These are phyloP conservation scores for Talaromyces funiculosus DNA, from an alignment of 2,329 filamentous ascomycete genomes.

Conservation along the genomic window DNA sequence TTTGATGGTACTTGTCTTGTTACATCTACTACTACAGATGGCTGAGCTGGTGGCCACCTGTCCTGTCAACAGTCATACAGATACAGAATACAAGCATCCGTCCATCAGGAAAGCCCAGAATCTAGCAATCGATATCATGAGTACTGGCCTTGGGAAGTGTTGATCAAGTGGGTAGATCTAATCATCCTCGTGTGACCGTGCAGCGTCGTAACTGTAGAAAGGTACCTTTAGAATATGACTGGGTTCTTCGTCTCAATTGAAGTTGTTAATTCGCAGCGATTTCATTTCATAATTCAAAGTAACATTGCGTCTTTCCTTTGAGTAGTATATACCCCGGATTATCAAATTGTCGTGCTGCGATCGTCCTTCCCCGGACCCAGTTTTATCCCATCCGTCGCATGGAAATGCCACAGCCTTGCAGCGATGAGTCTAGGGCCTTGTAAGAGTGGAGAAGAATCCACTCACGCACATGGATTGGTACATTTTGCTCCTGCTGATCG, in stretches of 20 bases:
- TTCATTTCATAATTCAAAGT: background rate
- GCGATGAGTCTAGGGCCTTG: background rate
- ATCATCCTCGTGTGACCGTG: background rate
- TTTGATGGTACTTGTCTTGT: background rate
- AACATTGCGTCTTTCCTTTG: background rate
- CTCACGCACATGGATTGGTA: background rate
- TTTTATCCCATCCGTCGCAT: conserved; percentile 9
- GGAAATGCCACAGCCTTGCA: conserved; percentile 1
- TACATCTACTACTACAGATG: background rate
- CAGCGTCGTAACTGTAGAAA: too few species aligned
- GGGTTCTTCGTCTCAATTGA: background rate
- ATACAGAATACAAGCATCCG: background rate
- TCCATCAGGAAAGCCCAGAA: background rate
- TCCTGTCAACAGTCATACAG: background rate
- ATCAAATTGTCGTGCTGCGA: background rate
- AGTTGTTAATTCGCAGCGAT: background rate
- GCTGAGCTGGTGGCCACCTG: background rate
- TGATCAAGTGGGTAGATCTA: background rate
- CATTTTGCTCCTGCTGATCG: background rate
- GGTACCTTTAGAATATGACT: background rate
- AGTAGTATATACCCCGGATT: conserved; percentile 11
- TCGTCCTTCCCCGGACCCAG: conserved; percentile 14
- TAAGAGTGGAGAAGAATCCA: conserved; percentile 13
- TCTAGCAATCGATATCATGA: background rate
- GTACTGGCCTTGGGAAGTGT: background rate